Base-by-base conservation (phyloP, 352 stramenopile genomes). In the Pythium grandisporangium region DNA sequence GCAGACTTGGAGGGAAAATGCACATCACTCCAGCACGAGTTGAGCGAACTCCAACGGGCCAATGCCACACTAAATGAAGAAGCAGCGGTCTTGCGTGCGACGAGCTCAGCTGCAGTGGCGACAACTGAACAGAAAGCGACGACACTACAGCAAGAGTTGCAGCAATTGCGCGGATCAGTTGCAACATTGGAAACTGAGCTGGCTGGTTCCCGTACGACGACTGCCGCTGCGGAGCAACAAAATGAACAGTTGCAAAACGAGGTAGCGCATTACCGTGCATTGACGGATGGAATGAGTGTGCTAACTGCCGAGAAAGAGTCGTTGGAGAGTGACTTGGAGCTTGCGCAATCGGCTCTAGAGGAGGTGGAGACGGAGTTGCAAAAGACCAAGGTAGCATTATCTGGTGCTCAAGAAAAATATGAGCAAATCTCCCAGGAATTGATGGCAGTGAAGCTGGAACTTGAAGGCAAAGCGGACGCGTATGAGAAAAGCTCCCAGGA, bases 361-460 rank as follows among this genome's bases (percentile, higher is more conserved):
- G 45, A 52, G 21, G 42, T 42, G 3, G 51, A 58, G 20, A 33
- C 30, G 5, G 41, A 32, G 5, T 21, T 58, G 10, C 32, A 49
- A 25, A 36, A 61, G 7, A n/a, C n/a, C n/a, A n/a, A n/a, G n/a
- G 13, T 51, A 1, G 32, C 51, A 26, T 19, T 32, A 1, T 42
- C 26, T 4, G 22, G 45, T 2, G 46, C 40, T 1, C 38, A 46
- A 30, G 38, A n/a, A 8, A 43, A 87, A 5, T 61, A 81, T 46
- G 58, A 72, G 20, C 68, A 84, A 46, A 46, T 85, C 33, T 60
- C 66, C 42, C 81, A 85, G 35, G 48, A 87, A n/a, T 69, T 83
- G 30, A 70, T 74, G 26, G 69, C 73, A 39, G 60, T 55, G 11
- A 53, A 84, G 39, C 70, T 69, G 29, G 75, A 89, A 33, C 45